Evolutionary conservation across 306 rosid species (phyloP).

Genomic region (Vigna radiata): DNA sequence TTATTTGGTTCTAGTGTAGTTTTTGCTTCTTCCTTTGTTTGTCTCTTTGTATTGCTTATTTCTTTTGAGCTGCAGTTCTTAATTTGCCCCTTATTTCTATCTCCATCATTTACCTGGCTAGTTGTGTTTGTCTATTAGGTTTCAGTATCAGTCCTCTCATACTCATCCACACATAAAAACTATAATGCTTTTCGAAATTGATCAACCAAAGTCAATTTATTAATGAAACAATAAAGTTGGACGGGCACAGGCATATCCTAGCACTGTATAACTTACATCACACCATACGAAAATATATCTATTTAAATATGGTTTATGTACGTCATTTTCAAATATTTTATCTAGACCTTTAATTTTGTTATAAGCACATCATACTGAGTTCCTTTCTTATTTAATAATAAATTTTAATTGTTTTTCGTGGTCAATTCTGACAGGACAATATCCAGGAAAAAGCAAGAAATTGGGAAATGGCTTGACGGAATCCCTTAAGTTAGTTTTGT

Average conservation of each 20-base stretch:
- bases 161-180: too few relatives aligned
- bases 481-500: slow-evolving; percentile 89
- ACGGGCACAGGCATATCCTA: neutral
- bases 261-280: neutral
- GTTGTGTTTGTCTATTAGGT: slow-evolving; percentile 1
- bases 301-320: neutral
- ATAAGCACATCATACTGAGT: slow-evolving; percentile 10
- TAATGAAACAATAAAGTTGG: slow-evolving; percentile 8
- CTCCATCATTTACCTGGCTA: neutral
- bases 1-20: slow-evolving; percentile 22
- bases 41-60: slow-evolving; percentile 20
- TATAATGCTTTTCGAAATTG: neutral
- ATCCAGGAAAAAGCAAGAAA: slow-evolving; percentile 69
- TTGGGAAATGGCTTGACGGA: slow-evolving; percentile 67
- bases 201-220: slow-evolving; percentile 1
- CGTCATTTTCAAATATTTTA: slow-evolving; percentile 4
- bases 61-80: slow-evolving; percentile 15
- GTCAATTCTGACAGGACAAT: slow-evolving; percentile 65
- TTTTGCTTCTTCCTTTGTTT: slow-evolving; percentile 13
- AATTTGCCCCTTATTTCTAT: slow-evolving; percentile 3
- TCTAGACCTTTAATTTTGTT: neutral
- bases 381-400: slow-evolving; percentile 21
- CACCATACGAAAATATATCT: neutral
- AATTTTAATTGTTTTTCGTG: slow-evolving; percentile 19
- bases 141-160: slow-evolving; percentile 19